Evolutionary conservation across 179 eudicot species (phyloP).

Genomic region (Carnegiea gigantea): DNA sequence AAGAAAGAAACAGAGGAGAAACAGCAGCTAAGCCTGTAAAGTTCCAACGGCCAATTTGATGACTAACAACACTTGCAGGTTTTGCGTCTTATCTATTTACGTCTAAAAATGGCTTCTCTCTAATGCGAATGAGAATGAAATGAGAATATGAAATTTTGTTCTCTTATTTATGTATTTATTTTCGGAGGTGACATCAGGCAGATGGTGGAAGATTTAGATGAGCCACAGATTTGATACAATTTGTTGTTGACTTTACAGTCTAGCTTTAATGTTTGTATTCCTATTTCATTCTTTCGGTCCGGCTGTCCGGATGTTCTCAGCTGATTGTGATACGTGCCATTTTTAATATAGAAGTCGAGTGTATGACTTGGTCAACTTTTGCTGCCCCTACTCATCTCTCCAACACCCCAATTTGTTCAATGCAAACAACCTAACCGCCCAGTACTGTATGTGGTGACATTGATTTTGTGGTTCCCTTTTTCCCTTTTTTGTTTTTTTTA

Average conservation of each 20-base stretch:
- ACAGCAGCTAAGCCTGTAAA: background rate
- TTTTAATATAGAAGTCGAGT: too few relatives aligned
- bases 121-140: background rate
- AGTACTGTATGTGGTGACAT: too few relatives aligned
- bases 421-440: too few relatives aligned
- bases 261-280: background rate
- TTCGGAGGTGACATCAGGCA: background rate
- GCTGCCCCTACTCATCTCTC: too few relatives aligned
- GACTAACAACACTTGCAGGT: background rate
- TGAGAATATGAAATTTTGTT: background rate
- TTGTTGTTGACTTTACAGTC: too few relatives aligned
- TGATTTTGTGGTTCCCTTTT: too few relatives aligned
- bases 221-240: background rate
- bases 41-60: background rate
- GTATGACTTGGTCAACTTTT: too few relatives aligned
- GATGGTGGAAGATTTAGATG: background rate
- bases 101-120: background rate
- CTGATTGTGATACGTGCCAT: background rate
- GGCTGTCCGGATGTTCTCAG: too few relatives aligned
- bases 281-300: background rate
- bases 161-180: background rate
- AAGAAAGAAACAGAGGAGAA: background rate
- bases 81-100: background rate
- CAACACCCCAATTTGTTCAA: too few relatives aligned
- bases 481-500: too few relatives aligned